These are phyloP conservation scores for Triangularia verruculosa DNA, from an alignment of 2,329 filamentous ascomycete species.

Conservation along the genomic window DNA sequence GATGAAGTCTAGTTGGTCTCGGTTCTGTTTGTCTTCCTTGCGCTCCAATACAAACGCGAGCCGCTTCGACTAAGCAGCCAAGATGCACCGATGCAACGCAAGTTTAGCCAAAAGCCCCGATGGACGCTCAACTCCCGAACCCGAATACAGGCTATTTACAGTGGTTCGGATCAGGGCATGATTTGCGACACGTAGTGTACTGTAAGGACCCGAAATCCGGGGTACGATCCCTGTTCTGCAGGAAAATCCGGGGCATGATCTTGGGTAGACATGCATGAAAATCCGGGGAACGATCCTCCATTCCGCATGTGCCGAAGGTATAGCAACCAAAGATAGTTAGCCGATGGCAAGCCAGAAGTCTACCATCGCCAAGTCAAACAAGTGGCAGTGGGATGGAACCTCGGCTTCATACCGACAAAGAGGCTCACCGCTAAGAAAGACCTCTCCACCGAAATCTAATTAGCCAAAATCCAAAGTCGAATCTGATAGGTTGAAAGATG, in stretches of 20 bases:
- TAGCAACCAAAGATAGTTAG: too few relatives aligned
- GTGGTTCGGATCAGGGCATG: neutral
- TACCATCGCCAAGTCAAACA: constrained; percentile 1
- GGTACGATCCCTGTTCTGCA: constrained; percentile 1
- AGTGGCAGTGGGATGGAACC: neutral
- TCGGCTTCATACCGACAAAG: neutral
- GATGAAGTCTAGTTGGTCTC: neutral
- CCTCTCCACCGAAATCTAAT: constrained; percentile 4
- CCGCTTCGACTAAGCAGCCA: neutral
- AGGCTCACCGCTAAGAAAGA: constrained; percentile 3
- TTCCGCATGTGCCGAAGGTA: neutral
- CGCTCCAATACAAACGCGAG: constrained; percentile 4
- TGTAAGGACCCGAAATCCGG: constrained; percentile 8
- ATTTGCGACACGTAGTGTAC: neutral
- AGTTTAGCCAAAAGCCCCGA: constrained; percentile 6
- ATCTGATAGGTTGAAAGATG: constrained; percentile 4
- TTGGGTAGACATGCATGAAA: constrained; percentile 3
- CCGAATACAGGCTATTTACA: constrained; percentile 5
- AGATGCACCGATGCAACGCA: neutral
- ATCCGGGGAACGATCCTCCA: constrained; percentile 8
- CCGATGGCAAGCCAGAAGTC: too few relatives aligned
- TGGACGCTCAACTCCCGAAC: neutral
- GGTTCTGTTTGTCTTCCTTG: neutral
- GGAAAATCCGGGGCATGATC: constrained; percentile 13
- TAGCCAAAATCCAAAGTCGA: constrained; percentile 10